A percentile compares a stretch with the other conserved stretches of the same genome.
Evolutionary conservation across 352 stramenopile species (phyloP).

Genomic region (Pythium utonaiense): DNA sequence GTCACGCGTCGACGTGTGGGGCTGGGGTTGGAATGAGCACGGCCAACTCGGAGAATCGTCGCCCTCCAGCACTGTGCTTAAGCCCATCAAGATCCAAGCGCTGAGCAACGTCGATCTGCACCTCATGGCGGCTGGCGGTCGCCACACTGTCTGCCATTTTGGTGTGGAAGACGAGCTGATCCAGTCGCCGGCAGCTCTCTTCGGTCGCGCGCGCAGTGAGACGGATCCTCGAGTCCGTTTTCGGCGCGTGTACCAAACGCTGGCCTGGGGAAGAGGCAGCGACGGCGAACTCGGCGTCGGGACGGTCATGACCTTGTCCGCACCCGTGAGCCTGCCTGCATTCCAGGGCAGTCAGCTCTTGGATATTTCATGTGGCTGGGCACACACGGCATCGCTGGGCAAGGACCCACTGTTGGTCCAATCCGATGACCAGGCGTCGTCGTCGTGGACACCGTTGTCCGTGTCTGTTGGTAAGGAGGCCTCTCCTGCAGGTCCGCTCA

Average conservation of each 20-base stretch:
- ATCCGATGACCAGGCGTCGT: slow-evolving; percentile 9
- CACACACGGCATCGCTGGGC: slow-evolving; percentile 26
- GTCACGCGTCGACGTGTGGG: slow-evolving; percentile 28
- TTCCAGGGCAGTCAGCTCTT: slow-evolving; percentile 17
- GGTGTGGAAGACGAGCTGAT: slow-evolving; percentile 11
- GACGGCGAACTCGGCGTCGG: slow-evolving; percentile 39
- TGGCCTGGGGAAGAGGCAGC: slow-evolving; percentile 34
- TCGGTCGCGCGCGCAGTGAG: slow-evolving; percentile 15
- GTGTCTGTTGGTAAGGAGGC: slow-evolving; percentile 16
- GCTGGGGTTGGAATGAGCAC: slow-evolving; percentile 45
- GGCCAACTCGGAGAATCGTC: slow-evolving; percentile 29
- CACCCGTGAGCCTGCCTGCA: slow-evolving; percentile 11
- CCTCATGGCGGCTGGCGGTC: slow-evolving; percentile 28
- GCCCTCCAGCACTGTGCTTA: slow-evolving; percentile 11
- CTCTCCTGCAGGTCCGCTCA: too few species aligned
- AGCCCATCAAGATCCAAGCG: slow-evolving; percentile 20
- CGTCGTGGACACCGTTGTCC: neutral
- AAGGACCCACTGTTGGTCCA: slow-evolving; percentile 12
- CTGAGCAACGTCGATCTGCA: slow-evolving; percentile 24
- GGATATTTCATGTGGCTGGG: slow-evolving; percentile 31
- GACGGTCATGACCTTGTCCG: slow-evolving; percentile 16
- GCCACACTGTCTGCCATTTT: slow-evolving; percentile 35
- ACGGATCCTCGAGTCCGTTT: slow-evolving; percentile 17
- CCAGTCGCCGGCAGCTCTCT: neutral
- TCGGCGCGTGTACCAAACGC: slow-evolving; percentile 23